Evolutionary conservation across 2,329 filamentous ascomycete species (phyloP), one percentile per base, ranked within the genome.

Genomic region (Tolypocladium capitatum): DNA sequence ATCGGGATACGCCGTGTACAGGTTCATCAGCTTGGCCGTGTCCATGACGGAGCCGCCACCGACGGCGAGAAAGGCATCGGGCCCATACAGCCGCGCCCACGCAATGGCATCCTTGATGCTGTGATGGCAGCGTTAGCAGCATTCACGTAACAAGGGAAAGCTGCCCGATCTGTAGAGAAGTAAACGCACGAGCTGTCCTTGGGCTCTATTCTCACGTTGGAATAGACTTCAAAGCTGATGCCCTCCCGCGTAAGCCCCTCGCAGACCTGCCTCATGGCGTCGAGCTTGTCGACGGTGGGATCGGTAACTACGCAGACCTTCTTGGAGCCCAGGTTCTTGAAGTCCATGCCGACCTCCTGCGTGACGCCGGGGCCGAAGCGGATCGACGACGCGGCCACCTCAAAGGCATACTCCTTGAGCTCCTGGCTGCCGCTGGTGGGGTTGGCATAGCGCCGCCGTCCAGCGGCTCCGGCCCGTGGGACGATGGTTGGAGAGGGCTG

Each of bases 1-100:
- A 8, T 96, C 85, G 0, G 90, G 90, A 62, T 89, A 96, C 52
- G 80, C 83, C 1, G 83, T 86, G 69, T 97, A 97, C 0, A 98
- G 76, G 62, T 98, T 98, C 90, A 98, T 97, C 48, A 98, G 75
- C 68, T 98, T 98, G 47, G 92, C 91, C 1, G 92, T 98, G 67
- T 98, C 92, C 56, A 98, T 98, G 55, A 97, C 92, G 35, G 88
- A 94, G 34, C 92, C 92, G 56, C 66, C 77, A 28, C 86, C 92
- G 16, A 98, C 92, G 21, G 92, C 92, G 16, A 98, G 75, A 63
- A 94, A 96, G 2, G 87, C 88, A 66, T 97, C 92, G 0, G 89
- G 85, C 28, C 75, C 67, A 62, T 88, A 86, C 1, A 84, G 81
- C 56, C 90, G 91, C 18, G 81, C 81, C 68, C 89, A 94, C 1